Evolutionary conservation across 345 rosid species (phyloP).

Genomic region (Cardiospermum halicacabum): DNA sequence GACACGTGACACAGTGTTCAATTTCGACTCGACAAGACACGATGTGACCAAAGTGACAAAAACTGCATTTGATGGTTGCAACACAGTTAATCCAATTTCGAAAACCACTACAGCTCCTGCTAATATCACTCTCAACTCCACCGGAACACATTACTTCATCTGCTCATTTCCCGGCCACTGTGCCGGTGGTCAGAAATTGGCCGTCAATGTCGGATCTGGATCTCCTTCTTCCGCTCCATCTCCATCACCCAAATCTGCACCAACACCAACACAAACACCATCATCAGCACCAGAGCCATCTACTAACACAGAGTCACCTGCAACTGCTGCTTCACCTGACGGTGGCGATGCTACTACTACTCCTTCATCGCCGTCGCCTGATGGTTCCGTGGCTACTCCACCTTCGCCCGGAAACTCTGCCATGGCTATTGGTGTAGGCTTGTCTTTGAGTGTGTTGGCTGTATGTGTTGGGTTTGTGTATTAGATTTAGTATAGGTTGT

Average conservation of each 20-base stretch:
- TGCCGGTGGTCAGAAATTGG: slow-evolving; percentile 28
- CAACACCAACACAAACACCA: slow-evolving; percentile 6
- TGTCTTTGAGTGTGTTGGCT: slow-evolving; percentile 25
- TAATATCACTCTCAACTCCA: slow-evolving; percentile 21
- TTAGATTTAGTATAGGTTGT: slow-evolving; percentile 18
- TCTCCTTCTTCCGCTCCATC: slow-evolving; percentile 11
- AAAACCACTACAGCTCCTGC: slow-evolving; percentile 22
- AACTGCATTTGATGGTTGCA: slow-evolving; percentile 37
- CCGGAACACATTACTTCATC: slow-evolving; percentile 34
- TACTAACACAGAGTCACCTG: slow-evolving; percentile 17
- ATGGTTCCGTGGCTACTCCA: slow-evolving; percentile 23
- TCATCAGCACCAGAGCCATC: slow-evolving; percentile 15
- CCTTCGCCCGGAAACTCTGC: slow-evolving; percentile 36
- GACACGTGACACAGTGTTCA: slow-evolving; percentile 38
- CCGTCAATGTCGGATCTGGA: slow-evolving; percentile 16
- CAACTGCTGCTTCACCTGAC: slow-evolving; percentile 6
- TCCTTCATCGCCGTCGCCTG: slow-evolving; percentile 26
- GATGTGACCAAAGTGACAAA: slow-evolving; percentile 38
- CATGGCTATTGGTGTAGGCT: slow-evolving; percentile 24
- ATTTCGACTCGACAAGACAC: slow-evolving; percentile 30
- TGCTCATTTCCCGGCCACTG: slow-evolving; percentile 40
- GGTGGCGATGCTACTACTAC: slow-evolving; percentile 1
- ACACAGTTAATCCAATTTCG: slow-evolving; percentile 19
- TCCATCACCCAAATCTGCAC: slow-evolving; percentile 17
- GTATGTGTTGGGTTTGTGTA: slow-evolving; percentile 29